Conservation (phyloP, 441 rosid species). For the Aquilaria agallochum region DNA sequence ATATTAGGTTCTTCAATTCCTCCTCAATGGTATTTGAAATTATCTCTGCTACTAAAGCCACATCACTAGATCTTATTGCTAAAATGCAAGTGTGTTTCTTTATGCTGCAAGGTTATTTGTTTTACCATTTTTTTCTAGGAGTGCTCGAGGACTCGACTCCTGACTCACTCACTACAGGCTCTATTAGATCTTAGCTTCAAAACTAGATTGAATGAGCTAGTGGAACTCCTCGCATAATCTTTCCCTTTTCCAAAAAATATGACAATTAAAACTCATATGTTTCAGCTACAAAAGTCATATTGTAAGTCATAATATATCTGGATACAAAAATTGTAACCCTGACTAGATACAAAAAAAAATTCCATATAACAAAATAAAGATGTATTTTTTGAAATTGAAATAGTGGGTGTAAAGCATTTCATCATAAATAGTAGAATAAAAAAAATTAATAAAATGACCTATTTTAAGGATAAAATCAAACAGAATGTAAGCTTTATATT, state of each 20-base stretch:
- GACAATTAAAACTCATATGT: constrained; percentile 31
- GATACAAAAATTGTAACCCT: too few relatives aligned
- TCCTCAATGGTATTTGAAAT: constrained; percentile 29
- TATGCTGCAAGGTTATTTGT: constrained; percentile 62
- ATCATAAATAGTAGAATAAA: too few relatives aligned
- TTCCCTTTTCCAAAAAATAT: constrained; percentile 27
- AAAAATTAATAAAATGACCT: too few relatives aligned
- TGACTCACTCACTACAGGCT: constrained; percentile 5
- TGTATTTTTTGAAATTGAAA: too few relatives aligned
- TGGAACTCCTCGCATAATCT: not conserved
- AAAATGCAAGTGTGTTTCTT: constrained; percentile 55
- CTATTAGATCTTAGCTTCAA: constrained; percentile 29
- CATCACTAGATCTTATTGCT: constrained; percentile 65
- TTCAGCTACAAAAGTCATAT: constrained; percentile 13
- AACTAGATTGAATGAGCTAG: not conserved
- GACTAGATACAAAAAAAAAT: too few relatives aligned
- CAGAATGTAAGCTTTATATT: too few relatives aligned
- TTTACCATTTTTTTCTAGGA: constrained; percentile 58
- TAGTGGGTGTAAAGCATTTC: too few relatives aligned
- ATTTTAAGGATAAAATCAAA: too few relatives aligned
- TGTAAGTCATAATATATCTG: too few relatives aligned
- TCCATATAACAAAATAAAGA: too few relatives aligned
- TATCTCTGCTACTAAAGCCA: constrained; percentile 34
- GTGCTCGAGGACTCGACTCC: constrained; percentile 9
- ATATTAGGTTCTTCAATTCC: constrained; percentile 42